phyloP scores from a whole-genome alignment of 2,329 filamentous ascomycete species.

The Aspergillus latus region DNA sequence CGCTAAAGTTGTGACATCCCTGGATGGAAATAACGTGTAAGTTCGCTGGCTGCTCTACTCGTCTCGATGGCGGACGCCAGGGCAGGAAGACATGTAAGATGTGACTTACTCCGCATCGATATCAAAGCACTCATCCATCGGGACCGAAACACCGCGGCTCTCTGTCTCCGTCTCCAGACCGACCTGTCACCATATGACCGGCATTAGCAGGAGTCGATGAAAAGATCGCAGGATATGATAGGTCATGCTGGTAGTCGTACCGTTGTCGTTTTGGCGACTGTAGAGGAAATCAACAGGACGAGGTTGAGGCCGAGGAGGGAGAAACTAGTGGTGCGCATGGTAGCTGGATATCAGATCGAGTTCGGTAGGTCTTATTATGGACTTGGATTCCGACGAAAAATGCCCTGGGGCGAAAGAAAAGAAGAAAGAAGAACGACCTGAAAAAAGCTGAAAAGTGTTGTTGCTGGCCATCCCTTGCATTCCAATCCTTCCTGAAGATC shows the following conservation, averaged over 20 bases:
- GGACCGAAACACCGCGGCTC: constrained; percentile 8
- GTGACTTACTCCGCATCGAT: constrained; percentile 15
- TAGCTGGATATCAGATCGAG: neutral
- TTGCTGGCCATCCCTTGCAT: neutral
- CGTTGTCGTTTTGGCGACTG: constrained; percentile 4
- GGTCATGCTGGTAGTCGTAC: neutral
- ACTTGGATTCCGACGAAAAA: neutral
- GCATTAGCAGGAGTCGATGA: neutral
- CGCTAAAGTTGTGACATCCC: constrained; percentile 11
- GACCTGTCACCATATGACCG: constrained; percentile 3
- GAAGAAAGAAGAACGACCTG: neutral
- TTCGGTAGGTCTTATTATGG: neutral
- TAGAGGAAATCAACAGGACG: constrained; percentile 4
- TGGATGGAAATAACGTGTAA: neutral
- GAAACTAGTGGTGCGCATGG: constrained; percentile 1
- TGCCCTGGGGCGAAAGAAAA: neutral
- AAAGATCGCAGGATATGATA: neutral
- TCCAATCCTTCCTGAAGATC: neutral
- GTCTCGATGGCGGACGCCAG: neutral
- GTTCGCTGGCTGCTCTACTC: neutral
- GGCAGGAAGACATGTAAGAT: neutral
- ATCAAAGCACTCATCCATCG: constrained; percentile 11
- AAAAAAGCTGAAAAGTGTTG: neutral
- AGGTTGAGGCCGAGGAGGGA: constrained; percentile 1
- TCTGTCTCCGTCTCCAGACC: constrained; percentile 16